phyloP scores from a whole-genome alignment of 148 eudicot species.

The Vaccinium corymbosum region DNA sequence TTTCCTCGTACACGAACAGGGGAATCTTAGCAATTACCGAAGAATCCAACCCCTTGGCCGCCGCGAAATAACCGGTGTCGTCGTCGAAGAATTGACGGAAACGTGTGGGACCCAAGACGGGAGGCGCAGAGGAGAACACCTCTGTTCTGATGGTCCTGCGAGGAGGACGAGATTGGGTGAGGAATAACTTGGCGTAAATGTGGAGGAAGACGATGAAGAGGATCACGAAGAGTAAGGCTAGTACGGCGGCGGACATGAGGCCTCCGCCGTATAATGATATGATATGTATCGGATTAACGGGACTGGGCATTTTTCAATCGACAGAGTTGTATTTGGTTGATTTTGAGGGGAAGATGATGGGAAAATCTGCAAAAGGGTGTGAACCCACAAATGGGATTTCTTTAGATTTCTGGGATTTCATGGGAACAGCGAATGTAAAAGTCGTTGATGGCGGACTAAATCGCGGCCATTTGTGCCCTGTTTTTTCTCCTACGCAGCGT shows the following conservation, averaged over 20 bases:
- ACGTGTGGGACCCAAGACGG: background rate
- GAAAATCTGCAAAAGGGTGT: background rate
- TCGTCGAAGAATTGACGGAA: background rate
- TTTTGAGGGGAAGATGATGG: background rate
- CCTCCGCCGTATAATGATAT: background rate
- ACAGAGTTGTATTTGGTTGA: background rate
- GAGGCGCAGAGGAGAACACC: background rate
- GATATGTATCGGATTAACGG: background rate
- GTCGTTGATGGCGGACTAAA: constrained; percentile 24
- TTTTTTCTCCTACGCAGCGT: constrained; percentile 8
- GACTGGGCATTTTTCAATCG: background rate
- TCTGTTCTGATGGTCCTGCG: background rate
- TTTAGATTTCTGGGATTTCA: background rate
- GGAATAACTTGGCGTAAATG: background rate
- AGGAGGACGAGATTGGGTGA: background rate
- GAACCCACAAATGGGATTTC: background rate
- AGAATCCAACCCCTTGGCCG: background rate
- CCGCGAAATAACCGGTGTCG: background rate
- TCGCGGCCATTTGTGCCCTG: constrained; percentile 16
- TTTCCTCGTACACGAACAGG: background rate
- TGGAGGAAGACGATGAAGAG: background rate
- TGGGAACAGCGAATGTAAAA: constrained; percentile 27
- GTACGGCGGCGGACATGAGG: background rate
- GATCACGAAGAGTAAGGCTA: background rate
- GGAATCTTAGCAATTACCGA: background rate